Conservation (phyloP, 768 basidiomycete genomes). For the Termitomyces bulborhizus region DNA sequence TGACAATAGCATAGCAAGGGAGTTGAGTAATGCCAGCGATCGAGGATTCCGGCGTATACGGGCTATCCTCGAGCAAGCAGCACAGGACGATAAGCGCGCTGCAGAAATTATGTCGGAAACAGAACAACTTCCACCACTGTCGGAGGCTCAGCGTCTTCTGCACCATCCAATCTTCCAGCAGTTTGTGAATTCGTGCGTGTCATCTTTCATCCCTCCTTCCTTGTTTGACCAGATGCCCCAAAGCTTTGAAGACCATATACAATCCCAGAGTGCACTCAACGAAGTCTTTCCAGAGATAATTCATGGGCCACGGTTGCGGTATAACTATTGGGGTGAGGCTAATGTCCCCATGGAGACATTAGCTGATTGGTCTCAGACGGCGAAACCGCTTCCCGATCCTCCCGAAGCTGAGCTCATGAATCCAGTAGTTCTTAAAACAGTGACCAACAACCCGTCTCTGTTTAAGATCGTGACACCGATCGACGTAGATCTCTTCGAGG, state of each 20-base stretch:
- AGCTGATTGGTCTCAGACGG: not conserved
- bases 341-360: not conserved
- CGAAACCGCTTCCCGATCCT: not conserved
- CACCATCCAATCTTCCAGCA: conserved; percentile 1
- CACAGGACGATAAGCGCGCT: conserved; percentile 11
- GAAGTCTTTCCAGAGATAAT: not conserved
- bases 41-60: conserved; percentile 1
- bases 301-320: not conserved
- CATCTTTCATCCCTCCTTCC: not conserved
- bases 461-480: conserved; percentile 4
- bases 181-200: not conserved
- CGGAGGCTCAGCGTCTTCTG: conserved; percentile 9
- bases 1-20: conserved; percentile 9
- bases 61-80: conserved; percentile 6
- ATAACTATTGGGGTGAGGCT: not conserved
- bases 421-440: not conserved
- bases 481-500: not conserved
- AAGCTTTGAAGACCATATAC: not conserved
- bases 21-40: conserved; percentile 10
- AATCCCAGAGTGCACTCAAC: not conserved
- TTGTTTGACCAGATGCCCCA: not conserved
- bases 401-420: not conserved
- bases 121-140: conserved; percentile 4
- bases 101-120: conserved; percentile 5
- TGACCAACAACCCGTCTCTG: not conserved